Conservation (phyloP, 208 protist species). For the Trypanosomatidae sp. region DNA sequence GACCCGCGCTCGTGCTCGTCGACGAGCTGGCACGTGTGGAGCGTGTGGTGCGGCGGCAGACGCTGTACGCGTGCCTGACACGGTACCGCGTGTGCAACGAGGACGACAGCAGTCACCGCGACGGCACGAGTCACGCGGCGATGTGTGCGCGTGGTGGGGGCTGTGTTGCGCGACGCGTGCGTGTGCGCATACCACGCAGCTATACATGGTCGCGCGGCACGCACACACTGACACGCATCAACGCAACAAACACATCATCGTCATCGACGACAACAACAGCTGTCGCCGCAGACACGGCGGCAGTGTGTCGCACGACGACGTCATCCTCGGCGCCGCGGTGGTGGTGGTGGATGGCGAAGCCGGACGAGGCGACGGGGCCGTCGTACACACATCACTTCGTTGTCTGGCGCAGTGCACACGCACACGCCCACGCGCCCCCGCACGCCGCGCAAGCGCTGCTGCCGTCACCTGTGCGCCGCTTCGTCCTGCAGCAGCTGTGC, state of each 20-base stretch:
- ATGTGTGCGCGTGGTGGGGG: too few relatives aligned
- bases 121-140: too few relatives aligned
- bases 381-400: slow-evolving; percentile 66
- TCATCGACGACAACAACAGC: too few relatives aligned
- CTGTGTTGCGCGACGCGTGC: slow-evolving; percentile 4
- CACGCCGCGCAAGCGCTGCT: slow-evolving; percentile 16
- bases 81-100: too few relatives aligned
- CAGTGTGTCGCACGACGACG: too few relatives aligned
- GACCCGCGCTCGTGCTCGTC: too few relatives aligned
- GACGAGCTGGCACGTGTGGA: too few relatives aligned
- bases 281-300: too few relatives aligned
- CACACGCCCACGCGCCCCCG: slow-evolving; percentile 9
- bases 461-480: slow-evolving; percentile 17
- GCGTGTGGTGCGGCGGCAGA: too few relatives aligned
- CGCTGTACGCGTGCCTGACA: too few relatives aligned
- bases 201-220: slow-evolving; percentile 1
- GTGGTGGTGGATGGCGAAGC: slow-evolving; percentile 81
- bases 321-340: too few relatives aligned
- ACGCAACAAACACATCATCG: background rate
- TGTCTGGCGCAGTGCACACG: slow-evolving; percentile 20
- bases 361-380: slow-evolving; percentile 58
- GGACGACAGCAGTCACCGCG: too few relatives aligned
- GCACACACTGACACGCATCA: background rate
- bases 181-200: slow-evolving; percentile 9
- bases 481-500: slow-evolving; percentile 68